phyloP scores from a whole-genome alignment of 2,329 filamentous ascomycete species.

The Madurella fahalii region DNA sequence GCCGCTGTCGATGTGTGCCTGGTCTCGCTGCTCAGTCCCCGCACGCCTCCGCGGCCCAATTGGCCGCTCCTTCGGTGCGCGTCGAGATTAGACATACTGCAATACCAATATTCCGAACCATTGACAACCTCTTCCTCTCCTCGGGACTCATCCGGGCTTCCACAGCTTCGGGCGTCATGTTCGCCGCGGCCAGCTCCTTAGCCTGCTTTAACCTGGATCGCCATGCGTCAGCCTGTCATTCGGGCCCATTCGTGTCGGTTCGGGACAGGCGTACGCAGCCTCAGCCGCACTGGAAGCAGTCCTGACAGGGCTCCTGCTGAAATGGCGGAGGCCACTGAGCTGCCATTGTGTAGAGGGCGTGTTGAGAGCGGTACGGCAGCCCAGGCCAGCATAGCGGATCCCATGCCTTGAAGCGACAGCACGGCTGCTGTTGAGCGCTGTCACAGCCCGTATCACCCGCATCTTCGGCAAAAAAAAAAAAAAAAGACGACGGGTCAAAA shows the following conservation, averaged over 20 bases:
- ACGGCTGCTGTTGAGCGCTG: slow-evolving; percentile 37
- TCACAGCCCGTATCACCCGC: slow-evolving; percentile 38
- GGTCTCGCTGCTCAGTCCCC: slow-evolving; percentile 20
- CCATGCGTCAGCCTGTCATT: slow-evolving; percentile 1
- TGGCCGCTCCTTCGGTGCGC: background rate
- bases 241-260: background rate
- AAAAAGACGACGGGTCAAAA: slow-evolving; percentile 22
- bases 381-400: slow-evolving; percentile 32
- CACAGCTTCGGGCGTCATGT: slow-evolving; percentile 55
- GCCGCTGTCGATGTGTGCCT: slow-evolving; percentile 97
- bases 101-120: slow-evolving; percentile 95
- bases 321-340: slow-evolving; percentile 35
- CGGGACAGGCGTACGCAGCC: slow-evolving; percentile 34
- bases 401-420: slow-evolving; percentile 33
- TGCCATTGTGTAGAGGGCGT: slow-evolving; percentile 31
- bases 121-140: slow-evolving; percentile 72
- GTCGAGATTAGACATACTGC: slow-evolving; percentile 55
- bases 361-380: slow-evolving; percentile 28
- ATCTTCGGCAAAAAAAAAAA: slow-evolving; percentile 31
- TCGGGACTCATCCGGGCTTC: slow-evolving; percentile 75
- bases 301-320: slow-evolving; percentile 36
- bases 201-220: slow-evolving; percentile 46
- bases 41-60: background rate
- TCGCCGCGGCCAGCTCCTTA: slow-evolving; percentile 47
- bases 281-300: slow-evolving; percentile 35